These are phyloP conservation scores for Nemania serpens DNA, from an alignment of 2,329 filamentous ascomycete species.

Conservation along the genomic window DNA sequence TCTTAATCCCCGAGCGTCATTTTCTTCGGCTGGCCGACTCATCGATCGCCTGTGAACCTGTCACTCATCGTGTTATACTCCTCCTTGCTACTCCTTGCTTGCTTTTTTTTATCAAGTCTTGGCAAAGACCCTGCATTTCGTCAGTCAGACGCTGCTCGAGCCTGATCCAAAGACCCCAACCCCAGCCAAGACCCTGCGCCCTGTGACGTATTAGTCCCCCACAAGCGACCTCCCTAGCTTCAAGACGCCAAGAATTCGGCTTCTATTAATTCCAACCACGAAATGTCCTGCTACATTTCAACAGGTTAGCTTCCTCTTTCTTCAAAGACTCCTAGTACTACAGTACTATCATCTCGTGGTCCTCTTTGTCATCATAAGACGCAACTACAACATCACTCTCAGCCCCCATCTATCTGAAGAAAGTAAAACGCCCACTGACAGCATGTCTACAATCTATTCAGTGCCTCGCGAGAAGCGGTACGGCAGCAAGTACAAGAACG, in stretches of 20 bases:
- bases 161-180: too few species aligned
- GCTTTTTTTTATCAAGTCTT: conserved; percentile 1
- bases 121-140: conserved; percentile 28
- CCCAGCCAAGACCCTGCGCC: neutral
- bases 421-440: conserved; percentile 32
- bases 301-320: conserved; percentile 35
- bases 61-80: neutral
- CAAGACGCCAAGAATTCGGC: conserved; percentile 27
- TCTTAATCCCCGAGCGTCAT: neutral
- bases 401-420: conserved; percentile 8
- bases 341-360: neutral
- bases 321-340: neutral
- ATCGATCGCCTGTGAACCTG: neutral
- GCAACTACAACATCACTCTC: neutral
- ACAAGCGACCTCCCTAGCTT: conserved; percentile 18
- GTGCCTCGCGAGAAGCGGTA: conserved; percentile 42
- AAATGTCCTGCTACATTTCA: conserved; percentile 39
- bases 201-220: neutral
- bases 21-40: neutral
- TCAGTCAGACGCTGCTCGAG: conserved; percentile 7
- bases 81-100: neutral
- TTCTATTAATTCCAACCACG: neutral
- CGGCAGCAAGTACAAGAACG: conserved; percentile 46
- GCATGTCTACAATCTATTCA: conserved; percentile 40
- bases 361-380: neutral